Conservation (phyloP, 495 filamentous ascomycete genomes). For the Oidiodendron maius region DNA sequence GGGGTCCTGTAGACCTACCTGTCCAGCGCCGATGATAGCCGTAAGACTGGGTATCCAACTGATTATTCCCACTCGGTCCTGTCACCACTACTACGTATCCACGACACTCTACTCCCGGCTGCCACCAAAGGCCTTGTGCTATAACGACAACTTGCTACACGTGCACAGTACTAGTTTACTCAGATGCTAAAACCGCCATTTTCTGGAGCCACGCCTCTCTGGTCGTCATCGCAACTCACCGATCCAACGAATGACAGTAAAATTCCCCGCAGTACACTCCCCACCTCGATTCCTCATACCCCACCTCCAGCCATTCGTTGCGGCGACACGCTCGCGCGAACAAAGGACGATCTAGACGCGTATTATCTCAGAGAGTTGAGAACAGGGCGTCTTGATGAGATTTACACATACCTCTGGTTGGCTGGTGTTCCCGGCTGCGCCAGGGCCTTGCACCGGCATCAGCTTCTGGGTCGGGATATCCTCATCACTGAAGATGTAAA, state of each 20-base stretch:
- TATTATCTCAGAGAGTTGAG: conserved; percentile 8
- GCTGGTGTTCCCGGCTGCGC: conserved; percentile 20
- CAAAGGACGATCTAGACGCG: conserved; percentile 5
- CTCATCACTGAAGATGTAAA: conserved; percentile 37
- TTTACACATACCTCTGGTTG: conserved; percentile 7
- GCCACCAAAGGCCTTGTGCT: too few relatives aligned
- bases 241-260: not conserved
- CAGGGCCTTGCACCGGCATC: conserved; percentile 35
- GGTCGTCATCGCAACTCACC: conserved; percentile 1
- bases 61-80: too few relatives aligned
- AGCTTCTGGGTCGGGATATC: conserved; percentile 36
- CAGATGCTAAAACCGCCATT: conserved; percentile 12
- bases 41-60: too few relatives aligned
- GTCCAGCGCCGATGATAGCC: too few relatives aligned
- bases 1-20: too few relatives aligned
- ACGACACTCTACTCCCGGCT: too few relatives aligned
- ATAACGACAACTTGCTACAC: too few relatives aligned
- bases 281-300: conserved; percentile 5
- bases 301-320: conserved; percentile 5
- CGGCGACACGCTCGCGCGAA: conserved; percentile 8
- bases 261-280: not conserved
- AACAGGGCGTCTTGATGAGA: conserved; percentile 5
- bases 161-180: too few relatives aligned
- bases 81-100: too few relatives aligned
- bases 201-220: conserved; percentile 4